Evolutionary conservation across 495 filamentous ascomycete species (phyloP), one percentile per base, ranked within the genome.

Genomic region (Penicillium cinerascens): DNA sequence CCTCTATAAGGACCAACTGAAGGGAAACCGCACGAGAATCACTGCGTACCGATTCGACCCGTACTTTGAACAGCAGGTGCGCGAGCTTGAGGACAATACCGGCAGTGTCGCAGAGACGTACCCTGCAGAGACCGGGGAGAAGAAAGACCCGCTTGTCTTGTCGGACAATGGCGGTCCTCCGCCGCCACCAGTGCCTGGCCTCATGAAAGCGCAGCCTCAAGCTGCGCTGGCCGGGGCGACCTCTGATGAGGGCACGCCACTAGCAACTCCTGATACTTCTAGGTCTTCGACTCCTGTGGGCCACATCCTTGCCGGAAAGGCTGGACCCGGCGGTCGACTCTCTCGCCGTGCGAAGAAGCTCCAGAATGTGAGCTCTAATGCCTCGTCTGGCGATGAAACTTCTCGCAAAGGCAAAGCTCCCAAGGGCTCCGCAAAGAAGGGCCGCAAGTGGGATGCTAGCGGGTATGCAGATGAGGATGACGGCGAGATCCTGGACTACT

Each of bases 21-120:
- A 82, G 68, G 89, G 85, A 63, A 82, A 86, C 16, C 82, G 95
- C 61, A 87, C 84, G 4, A 89, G 87, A 38, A 75, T 87, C 26
- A 77, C 90, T 45, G 80, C 92, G 57, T 82, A 86, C 57, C 78
- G 77, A 16, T 97, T 97, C 68, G 91, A 93, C 65, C 80, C 85
- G 51, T 97, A 96, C 69, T 98, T 97, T 66, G 89, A 97, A 57
- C 89, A 92, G 56, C 90, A 97, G 68, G 78, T 96, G 29, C 80
- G 79, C 52, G 89, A 96, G 65, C 81, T 97, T 4, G 93, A 98
- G 67, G 72, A 74, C 42, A 71, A 76, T 49, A 72, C 71, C 27
- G 75, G 72, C 16, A 56, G 61, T 21, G 56, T 66, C 15, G 54
- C 68, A 16, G 71, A 70, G 47, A 55, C 61, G 17, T 56, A 66